Evolutionary conservation across 164 flowering plant species (phyloP), one percentile per base, ranked within the genome.

Genomic region (Santalum album): DNA sequence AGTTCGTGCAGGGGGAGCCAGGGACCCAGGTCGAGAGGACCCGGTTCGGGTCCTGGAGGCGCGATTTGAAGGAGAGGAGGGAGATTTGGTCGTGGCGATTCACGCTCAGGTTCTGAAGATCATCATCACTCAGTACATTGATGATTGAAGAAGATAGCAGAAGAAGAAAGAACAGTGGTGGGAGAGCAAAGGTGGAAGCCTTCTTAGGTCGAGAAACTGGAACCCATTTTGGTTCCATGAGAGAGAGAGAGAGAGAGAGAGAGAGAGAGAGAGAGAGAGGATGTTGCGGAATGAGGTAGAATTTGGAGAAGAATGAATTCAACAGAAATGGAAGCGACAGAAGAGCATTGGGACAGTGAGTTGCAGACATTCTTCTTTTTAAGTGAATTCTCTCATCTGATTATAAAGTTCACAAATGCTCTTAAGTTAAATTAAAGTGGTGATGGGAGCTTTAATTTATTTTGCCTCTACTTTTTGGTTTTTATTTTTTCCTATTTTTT

Each of bases 61-160:
- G 57, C 14, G 87, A 75, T 54, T 58, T 80, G 72, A 90, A 82
- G 47, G 49, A 22, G 44, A 78, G 50, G 42, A 90, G 79, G 0
- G 94, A 65, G 57, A 55, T 68, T 54, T 51, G 74, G 62, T 86
- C 90, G 39, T 59, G 17, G 51, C n/a, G 14, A 48, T 23, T 19
- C 1, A 2, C 16, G 26, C 16, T 17, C n/a, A n/a, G n/a, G 47
- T 16, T 6, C 7, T 5, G 5, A 12, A 3, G 7, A 12, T 6
- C 47, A 12, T 12, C 47, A 20, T 5, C 47, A 9, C 34, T n/a
- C n/a, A n/a, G n/a, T n/a, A n/a, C 45, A 23, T 18, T 12, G 18
- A 12, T 22, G 10, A 18, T 21, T 14, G 51, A 23, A 10, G 51
- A 23, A 16, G 16, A 25, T 3, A 48, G 27, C 6, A 48, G 51